Percentiles rank a stretch among this genome's conserved stretches.
These are phyloP conservation scores for Hibiscus mutabilis DNA, from an alignment of 345 rosid genomes.

Conservation along the genomic window DNA sequence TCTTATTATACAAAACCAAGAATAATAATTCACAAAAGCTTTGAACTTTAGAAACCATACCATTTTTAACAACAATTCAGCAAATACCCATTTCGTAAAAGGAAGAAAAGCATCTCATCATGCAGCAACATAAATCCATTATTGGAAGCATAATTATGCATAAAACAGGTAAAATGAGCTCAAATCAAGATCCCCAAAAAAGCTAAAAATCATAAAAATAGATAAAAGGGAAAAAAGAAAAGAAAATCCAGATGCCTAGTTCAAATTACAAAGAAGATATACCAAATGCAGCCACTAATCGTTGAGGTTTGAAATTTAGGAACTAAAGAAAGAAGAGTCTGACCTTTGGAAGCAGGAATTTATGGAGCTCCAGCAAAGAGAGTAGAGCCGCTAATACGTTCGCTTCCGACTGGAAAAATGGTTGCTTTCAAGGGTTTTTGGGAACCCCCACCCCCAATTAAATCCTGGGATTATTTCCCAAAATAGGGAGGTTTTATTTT, in stretches of 20 bases:
- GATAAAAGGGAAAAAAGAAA: neutral
- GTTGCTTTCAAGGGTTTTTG: neutral
- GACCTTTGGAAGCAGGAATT: neutral
- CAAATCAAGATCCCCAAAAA: neutral
- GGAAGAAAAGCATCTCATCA: neutral
- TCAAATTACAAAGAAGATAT: neutral
- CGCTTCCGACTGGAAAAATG: neutral
- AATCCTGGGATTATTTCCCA: too few species aligned
- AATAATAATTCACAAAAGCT: neutral
- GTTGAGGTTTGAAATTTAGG: neutral
- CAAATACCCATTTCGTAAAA: neutral
- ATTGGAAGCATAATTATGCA: neutral
- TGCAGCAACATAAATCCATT: neutral
- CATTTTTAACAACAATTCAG: neutral
- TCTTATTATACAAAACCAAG: neutral
- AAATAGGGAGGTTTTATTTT: too few species aligned
- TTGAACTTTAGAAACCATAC: neutral
- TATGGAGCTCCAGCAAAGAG: neutral
- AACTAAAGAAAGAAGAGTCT: neutral
- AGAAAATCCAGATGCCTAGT: neutral
- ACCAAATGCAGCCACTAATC: neutral
- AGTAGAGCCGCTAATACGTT: neutral
- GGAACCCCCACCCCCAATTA: too few species aligned
- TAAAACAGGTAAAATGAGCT: neutral
- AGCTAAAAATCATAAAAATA: neutral